Conservation (phyloP, 768 basidiomycete genomes). For the Hericium erinaceus region DNA sequence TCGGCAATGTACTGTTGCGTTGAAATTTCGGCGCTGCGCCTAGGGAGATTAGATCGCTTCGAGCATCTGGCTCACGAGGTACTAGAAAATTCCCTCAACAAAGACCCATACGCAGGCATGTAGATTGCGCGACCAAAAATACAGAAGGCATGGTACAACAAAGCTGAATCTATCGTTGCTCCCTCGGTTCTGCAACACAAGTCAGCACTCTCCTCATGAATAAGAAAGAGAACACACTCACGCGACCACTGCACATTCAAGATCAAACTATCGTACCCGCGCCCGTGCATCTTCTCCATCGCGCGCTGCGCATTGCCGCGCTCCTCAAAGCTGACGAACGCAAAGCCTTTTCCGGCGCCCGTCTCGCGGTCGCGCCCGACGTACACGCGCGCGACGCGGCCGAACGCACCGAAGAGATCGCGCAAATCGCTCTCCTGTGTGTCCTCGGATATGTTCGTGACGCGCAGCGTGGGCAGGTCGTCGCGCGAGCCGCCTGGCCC, state of each 20-base stretch:
- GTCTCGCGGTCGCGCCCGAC: slow-evolving; percentile 94
- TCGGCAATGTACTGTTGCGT: no score
- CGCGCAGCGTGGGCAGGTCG: slow-evolving; percentile 91
- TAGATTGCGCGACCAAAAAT: background rate
- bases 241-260: slow-evolving; percentile 58
- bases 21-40: no score
- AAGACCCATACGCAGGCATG: no score
- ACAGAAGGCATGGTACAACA: background rate
- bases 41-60: no score
- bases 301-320: slow-evolving; percentile 73
- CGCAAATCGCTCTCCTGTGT: slow-evolving; percentile 91
- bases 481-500: slow-evolving; percentile 52
- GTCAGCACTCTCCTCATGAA: background rate
- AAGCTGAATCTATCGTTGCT: slow-evolving; percentile 18
- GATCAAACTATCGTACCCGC: slow-evolving; percentile 90
- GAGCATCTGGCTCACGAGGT: no score
- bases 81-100: no score
- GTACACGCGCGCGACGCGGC: slow-evolving; percentile 81
- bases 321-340: slow-evolving; percentile 94
- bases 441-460: slow-evolving; percentile 95
- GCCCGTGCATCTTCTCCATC: slow-evolving; percentile 85
- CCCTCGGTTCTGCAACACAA: slow-evolving; percentile 26
- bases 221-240: slow-evolving; percentile 25
- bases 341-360: slow-evolving; percentile 91
- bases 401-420: slow-evolving; percentile 82